Evolutionary conservation across 1,284 basidiomycete species (phyloP).

Genomic region (Trametes polyzona): DNA sequence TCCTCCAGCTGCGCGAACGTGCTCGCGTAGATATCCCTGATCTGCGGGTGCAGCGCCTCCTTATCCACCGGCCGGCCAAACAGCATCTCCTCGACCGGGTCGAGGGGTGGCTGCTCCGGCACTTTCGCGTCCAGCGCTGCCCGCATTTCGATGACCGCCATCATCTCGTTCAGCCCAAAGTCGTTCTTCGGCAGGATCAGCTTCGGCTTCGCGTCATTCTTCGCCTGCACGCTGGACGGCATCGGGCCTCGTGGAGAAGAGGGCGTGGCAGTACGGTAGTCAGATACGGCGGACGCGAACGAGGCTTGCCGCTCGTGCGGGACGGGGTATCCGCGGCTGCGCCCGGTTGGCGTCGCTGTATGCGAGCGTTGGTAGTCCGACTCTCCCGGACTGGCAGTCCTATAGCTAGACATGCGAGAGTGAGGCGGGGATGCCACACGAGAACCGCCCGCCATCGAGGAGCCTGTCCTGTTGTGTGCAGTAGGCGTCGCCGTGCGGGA

Average conservation of each 20-base stretch:
- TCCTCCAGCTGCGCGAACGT: slow-evolving; percentile 79
- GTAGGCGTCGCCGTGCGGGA: slow-evolving; percentile 36
- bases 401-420: slow-evolving; percentile 34
- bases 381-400: slow-evolving; percentile 36
- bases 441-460: slow-evolving; percentile 28
- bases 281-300: slow-evolving; percentile 67
- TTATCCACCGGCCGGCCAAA: slow-evolving; percentile 71
- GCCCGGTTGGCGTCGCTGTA: slow-evolving; percentile 30
- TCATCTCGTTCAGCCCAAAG: slow-evolving; percentile 82
- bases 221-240: slow-evolving; percentile 3
- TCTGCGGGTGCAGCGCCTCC: slow-evolving; percentile 69
- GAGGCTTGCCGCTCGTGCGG: slow-evolving; percentile 59
- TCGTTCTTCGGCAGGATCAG: slow-evolving; percentile 74
- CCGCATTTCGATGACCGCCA: slow-evolving; percentile 79
- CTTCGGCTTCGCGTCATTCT: slow-evolving; percentile 23
- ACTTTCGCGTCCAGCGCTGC: slow-evolving; percentile 45
- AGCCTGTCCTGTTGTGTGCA: slow-evolving; percentile 25
- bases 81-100: slow-evolving; percentile 71
- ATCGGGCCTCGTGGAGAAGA: slow-evolving; percentile 34
- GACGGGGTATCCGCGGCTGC: slow-evolving; percentile 14
- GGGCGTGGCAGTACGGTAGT: slow-evolving; percentile 55
- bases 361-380: slow-evolving; percentile 29
- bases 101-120: slow-evolving; percentile 44
- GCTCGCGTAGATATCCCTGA: slow-evolving; percentile 71
- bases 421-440: slow-evolving; percentile 33